Evolutionary conservation across 108 stramenopile genomes (phyloP).

Genomic region (Pseudonitzschia delicatissima): DNA sequence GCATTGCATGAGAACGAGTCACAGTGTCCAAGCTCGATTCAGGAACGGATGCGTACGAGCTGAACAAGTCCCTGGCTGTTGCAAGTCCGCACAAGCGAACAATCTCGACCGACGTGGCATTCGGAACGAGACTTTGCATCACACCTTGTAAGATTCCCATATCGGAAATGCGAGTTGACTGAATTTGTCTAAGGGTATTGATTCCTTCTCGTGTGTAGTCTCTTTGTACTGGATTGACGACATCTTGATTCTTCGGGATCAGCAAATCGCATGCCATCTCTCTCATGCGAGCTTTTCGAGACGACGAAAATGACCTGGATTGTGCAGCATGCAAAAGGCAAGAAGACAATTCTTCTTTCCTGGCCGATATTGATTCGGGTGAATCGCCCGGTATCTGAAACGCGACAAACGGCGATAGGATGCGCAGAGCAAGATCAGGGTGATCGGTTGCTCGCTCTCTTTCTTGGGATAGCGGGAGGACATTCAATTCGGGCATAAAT

Average conservation of each 20-base stretch:
- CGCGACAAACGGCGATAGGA: conserved; percentile 62
- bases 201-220: conserved; percentile 7
- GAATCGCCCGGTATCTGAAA: conserved; percentile 34
- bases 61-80: conserved; percentile 27
- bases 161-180: background rate
- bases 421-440: conserved; percentile 61
- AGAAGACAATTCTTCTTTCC: conserved; percentile 51
- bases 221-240: conserved; percentile 17
- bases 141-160: background rate
- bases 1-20: conserved; percentile 1
- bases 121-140: conserved; percentile 4
- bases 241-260: conserved; percentile 12
- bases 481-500: conserved; percentile 31
- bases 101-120: conserved; percentile 19
- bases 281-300: conserved; percentile 18
- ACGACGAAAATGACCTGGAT: conserved; percentile 1
- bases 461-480: conserved; percentile 28
- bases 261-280: conserved; percentile 32
- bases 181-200: background rate
- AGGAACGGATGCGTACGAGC: conserved; percentile 10
- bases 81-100: conserved; percentile 22
- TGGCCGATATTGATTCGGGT: conserved; percentile 18
- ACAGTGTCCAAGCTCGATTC: conserved; percentile 5
- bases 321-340: conserved; percentile 65
- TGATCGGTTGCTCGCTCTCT: conserved; percentile 33